Percentiles rank a stretch among this genome's conserved stretches.
Evolutionary conservation across 2,329 filamentous ascomycete species (phyloP).

Genomic region (Talaromyces sp.): DNA sequence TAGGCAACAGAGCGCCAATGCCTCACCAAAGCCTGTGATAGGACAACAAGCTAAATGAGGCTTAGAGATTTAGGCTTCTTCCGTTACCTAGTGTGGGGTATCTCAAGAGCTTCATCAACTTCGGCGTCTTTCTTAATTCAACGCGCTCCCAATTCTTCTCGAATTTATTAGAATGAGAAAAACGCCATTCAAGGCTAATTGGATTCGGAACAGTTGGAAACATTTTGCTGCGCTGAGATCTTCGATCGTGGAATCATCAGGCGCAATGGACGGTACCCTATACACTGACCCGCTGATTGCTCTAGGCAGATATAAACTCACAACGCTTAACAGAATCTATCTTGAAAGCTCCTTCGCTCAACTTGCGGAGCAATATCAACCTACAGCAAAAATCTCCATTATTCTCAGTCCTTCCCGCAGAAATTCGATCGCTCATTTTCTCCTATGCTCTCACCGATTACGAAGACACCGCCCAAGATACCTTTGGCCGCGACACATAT

Average conservation of each 20-base stretch:
- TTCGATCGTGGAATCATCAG: background rate
- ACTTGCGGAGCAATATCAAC: slow-evolving; percentile 9
- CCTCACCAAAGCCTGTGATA: background rate
- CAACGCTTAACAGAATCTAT: background rate
- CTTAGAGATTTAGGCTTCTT: background rate
- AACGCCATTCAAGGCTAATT: background rate
- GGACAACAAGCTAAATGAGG: background rate
- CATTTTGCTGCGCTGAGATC: background rate
- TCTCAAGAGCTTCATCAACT: background rate
- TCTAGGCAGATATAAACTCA: background rate
- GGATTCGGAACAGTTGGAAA: background rate
- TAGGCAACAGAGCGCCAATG: background rate
- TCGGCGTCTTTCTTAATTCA: background rate
- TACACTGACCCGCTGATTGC: background rate
- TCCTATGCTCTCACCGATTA: slow-evolving; percentile 39
- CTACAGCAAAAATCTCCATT: slow-evolving; percentile 27
- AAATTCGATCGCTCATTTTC: slow-evolving; percentile 52
- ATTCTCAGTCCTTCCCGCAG: slow-evolving; percentile 44
- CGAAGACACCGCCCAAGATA: slow-evolving; percentile 26
- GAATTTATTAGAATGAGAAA: background rate
- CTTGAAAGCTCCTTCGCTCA: slow-evolving; percentile 4
- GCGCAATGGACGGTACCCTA: background rate
- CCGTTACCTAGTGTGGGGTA: background rate
- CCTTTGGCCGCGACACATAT: slow-evolving; percentile 33
- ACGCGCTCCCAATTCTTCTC: background rate